A percentile compares a stretch with the other conserved stretches of the same genome.
Evolutionary conservation across 257 asterid species (phyloP).

Genomic region (Solanum clarkiae): DNA sequence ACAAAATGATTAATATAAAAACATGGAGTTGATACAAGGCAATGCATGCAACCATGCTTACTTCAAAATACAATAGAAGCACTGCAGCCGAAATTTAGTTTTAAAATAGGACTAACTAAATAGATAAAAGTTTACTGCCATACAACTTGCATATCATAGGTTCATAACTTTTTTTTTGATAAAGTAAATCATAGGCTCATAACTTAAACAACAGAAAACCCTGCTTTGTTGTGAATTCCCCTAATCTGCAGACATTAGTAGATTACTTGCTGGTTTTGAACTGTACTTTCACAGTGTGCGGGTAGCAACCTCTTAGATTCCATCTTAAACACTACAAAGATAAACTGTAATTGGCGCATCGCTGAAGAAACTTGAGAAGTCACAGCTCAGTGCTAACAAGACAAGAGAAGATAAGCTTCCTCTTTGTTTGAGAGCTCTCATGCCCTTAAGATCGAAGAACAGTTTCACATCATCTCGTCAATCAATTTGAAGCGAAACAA

Average conservation of each 20-base stretch:
- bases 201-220: neutral
- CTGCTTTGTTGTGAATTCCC: neutral
- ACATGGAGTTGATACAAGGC: neutral
- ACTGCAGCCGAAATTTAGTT: neutral
- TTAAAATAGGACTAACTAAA: neutral
- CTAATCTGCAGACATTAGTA: neutral
- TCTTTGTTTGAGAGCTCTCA: neutral
- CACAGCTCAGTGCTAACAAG: neutral
- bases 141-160: neutral
- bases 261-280: neutral
- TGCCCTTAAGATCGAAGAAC: neutral
- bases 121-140: neutral
- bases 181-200: neutral
- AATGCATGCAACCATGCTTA: neutral
- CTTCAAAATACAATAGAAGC: neutral
- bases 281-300: neutral
- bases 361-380: neutral
- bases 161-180: neutral
- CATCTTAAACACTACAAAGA: neutral
- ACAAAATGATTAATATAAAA: neutral
- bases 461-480: neutral
- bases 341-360: neutral
- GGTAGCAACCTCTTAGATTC: neutral
- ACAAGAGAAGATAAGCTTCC: neutral
- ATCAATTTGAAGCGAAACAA: neutral